Evolutionary conservation across 73 alveolate species (phyloP).

Genomic region (Breviolum minutum): DNA sequence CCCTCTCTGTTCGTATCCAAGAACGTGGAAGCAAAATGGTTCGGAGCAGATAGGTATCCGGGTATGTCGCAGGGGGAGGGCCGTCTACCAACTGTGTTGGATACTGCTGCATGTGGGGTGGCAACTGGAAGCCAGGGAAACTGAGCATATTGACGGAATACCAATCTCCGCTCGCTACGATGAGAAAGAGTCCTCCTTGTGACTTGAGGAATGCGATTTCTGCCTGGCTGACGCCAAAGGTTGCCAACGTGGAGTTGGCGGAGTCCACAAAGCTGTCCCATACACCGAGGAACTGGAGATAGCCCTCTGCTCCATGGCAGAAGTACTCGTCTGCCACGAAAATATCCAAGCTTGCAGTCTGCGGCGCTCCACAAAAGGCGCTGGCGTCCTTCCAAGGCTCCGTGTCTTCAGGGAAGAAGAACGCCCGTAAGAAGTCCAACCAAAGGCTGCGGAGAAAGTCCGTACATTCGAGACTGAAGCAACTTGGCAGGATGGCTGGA

Average conservation of each 20-base stretch:
- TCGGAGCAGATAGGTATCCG: conserved; percentile 17
- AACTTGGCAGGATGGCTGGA: conserved; percentile 34
- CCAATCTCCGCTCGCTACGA: neutral
- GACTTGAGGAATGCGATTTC: neutral
- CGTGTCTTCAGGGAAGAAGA: neutral
- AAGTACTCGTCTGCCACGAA: neutral
- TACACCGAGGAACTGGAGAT: conserved; percentile 3
- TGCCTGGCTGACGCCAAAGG: conserved; percentile 4
- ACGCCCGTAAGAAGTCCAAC: conserved; percentile 14
- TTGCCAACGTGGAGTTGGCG: neutral
- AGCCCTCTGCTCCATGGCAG: conserved; percentile 19
- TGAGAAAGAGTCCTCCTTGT: neutral
- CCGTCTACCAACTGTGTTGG: neutral
- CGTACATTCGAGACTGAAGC: neutral
- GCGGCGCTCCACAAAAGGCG: conserved; percentile 3
- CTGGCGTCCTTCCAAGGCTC: conserved; percentile 8
- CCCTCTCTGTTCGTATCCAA: conserved; percentile 1
- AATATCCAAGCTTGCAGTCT: conserved; percentile 2
- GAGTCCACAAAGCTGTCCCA: neutral
- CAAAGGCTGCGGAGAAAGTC: neutral
- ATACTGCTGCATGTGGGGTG: conserved; percentile 25
- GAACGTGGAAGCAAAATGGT: neutral
- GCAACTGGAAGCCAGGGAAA: neutral
- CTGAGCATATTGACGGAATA: neutral
- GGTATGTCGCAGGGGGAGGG: conserved; percentile 25